A percentile compares a stretch with the other conserved stretches of the same genome.
These are phyloP conservation scores for Yamagishiella unicocca DNA, from an alignment of 139 green algal species.

Conservation along the genomic window DNA sequence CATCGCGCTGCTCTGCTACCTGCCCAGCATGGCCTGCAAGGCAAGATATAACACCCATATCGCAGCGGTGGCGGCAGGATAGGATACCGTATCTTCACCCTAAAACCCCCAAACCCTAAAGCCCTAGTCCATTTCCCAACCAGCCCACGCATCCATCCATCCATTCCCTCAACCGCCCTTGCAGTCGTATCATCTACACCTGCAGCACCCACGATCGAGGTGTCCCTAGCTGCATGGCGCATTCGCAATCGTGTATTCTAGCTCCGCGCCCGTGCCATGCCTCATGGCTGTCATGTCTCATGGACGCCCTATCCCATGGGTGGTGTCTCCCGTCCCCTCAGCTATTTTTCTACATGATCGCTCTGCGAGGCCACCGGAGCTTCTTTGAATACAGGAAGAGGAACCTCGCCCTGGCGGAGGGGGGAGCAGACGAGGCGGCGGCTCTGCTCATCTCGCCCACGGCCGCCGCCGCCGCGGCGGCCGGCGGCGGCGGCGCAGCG, in stretches of 20 bases:
- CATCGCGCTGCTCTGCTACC: conserved; percentile 48
- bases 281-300: too few relatives aligned
- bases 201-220: background rate
- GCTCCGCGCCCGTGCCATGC: too few relatives aligned
- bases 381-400: background rate
- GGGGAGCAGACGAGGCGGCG: background rate
- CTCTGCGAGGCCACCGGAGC: background rate
- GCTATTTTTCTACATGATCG: conserved; percentile 36
- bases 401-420: background rate
- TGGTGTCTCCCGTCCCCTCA: too few relatives aligned
- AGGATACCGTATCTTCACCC: background rate
- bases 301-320: too few relatives aligned
- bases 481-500: background rate
- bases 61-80: too few relatives aligned
- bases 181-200: background rate
- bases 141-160: background rate
- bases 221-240: too few relatives aligned
- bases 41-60: background rate
- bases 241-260: too few relatives aligned
- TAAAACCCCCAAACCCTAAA: background rate
- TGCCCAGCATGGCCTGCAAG: conserved; percentile 24
- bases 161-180: background rate
- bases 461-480: background rate
- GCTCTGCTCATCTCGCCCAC: background rate
- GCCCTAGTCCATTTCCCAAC: background rate